Base-by-base conservation (phyloP, 768 basidiomycete species). In the Tephrocybe sp. region DNA sequence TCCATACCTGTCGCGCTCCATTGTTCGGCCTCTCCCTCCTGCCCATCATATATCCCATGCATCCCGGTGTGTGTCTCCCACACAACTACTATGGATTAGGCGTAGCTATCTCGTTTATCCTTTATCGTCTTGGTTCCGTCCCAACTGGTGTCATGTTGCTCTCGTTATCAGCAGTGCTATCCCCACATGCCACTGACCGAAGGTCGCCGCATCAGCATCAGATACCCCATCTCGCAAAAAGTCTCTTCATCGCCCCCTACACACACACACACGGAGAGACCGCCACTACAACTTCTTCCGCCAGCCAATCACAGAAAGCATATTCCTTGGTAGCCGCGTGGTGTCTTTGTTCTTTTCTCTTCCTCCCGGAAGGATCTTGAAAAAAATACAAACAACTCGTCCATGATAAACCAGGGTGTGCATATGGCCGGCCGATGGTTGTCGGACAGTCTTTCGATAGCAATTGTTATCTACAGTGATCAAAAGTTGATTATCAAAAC, bases 41-140 rank as follows among this genome's bases (percentile, higher is more conserved):
- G 27, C 6, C 27, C 27, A 29, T 29, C 4, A 16, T 34, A 5
- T 34, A 7, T 42, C 47, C 31, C 16, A n/a, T n/a, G n/a, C n/a
- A n/a, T n/a, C n/a, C n/a, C n/a, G n/a, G n/a, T n/a, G n/a, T n/a
- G n/a, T n/a, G n/a, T n/a, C n/a, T n/a, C n/a, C n/a, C n/a, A n/a
- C n/a, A n/a, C n/a, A n/a, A n/a, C n/a, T n/a, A n/a, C n/a, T n/a
- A n/a, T n/a, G n/a, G n/a, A n/a, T n/a, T n/a, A n/a, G n/a, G n/a
- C n/a, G n/a, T n/a, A n/a, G n/a, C n/a, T n/a, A n/a, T n/a, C n/a
- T n/a, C n/a, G n/a, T 27, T 50, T n/a, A 22, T 43, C 39, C 39
- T n/a, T 16, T 42, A 42, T 46, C 45, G 2, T 21, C 29, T 31
- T 49, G 55, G 51, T 53, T 52, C 50, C 51, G 45, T 42, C 51